Percentiles rank a stretch among this genome's conserved stretches.
phyloP scores from a whole-genome alignment of 2,329 filamentous ascomycete genomes.

The Diaporthe ilicicola region DNA sequence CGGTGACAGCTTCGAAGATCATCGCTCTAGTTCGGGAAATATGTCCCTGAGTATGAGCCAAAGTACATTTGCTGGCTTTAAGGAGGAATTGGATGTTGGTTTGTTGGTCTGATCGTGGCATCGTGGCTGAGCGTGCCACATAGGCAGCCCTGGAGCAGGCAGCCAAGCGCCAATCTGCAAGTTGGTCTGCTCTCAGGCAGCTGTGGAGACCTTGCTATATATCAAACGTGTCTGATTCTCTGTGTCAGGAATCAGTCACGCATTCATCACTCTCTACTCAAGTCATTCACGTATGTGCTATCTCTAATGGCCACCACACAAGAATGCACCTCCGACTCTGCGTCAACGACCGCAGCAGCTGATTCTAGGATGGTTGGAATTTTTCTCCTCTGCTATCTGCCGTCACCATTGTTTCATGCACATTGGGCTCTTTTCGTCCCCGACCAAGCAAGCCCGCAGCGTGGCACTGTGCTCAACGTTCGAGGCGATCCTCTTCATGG shows the following conservation, averaged over 20 bases:
- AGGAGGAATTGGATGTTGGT: neutral
- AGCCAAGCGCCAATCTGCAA: too few relatives aligned
- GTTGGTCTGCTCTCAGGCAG: neutral
- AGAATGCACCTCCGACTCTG: neutral
- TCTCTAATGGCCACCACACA: neutral
- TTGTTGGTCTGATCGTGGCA: neutral
- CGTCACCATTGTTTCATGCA: conserved; percentile 25
- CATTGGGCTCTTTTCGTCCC: conserved; percentile 24
- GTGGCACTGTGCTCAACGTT: conserved; percentile 24
- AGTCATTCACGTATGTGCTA: neutral
- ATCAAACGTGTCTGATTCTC: neutral
- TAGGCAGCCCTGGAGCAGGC: conserved; percentile 11
- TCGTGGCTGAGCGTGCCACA: neutral
- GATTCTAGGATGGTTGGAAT: neutral
- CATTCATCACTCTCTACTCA: too few relatives aligned
- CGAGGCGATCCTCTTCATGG: conserved; percentile 24
- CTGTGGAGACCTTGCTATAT: neutral
- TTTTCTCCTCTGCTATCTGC: conserved; percentile 25
- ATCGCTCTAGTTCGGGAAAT: conserved; percentile 47
- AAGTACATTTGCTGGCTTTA: neutral
- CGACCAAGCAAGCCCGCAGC: neutral
- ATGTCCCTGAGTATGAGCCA: neutral
- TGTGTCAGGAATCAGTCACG: neutral
- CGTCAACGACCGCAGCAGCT: neutral
- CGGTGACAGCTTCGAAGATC: conserved; percentile 57